These are phyloP conservation scores for Tardiomyces digboiensis DNA, from an alignment of 1,139 yeast genomes.

Conservation along the genomic window DNA sequence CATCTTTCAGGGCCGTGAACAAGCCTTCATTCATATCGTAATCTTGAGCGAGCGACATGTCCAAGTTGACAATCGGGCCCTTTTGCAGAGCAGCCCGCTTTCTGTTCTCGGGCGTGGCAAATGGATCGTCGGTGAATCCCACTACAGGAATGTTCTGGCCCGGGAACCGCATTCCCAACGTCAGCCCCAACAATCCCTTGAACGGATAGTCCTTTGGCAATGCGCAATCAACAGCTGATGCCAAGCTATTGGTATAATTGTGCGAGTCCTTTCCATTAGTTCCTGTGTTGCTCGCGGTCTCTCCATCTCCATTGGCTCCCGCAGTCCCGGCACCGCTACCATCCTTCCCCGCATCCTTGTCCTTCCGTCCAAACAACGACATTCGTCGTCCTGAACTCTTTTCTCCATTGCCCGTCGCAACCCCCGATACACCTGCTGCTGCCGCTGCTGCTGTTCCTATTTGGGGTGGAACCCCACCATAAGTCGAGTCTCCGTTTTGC, in stretches of 20 bases:
- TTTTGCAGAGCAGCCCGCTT: constrained; percentile 69
- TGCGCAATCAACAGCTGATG: background rate
- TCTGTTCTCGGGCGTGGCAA: constrained; percentile 62
- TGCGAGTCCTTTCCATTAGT: background rate
- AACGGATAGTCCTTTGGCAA: constrained; percentile 1
- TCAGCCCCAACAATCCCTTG: constrained; percentile 22
- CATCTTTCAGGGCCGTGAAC: constrained; percentile 69
- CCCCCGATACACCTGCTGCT: background rate
- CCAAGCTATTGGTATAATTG: background rate
- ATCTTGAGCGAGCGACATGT: constrained; percentile 43
- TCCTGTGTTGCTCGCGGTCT: background rate
- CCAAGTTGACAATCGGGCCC: constrained; percentile 83
- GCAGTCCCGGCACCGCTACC: background rate
- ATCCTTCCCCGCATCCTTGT: background rate
- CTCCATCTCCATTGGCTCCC: background rate
- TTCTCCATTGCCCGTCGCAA: background rate
- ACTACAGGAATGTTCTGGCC: constrained; percentile 35
- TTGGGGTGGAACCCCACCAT: background rate
- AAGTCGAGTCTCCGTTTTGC: background rate
- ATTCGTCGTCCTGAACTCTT: constrained; percentile 4
- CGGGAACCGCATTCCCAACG: constrained; percentile 24
- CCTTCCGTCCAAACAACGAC: constrained; percentile 4
- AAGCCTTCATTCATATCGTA: constrained; percentile 46
- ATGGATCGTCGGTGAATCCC: constrained; percentile 39
- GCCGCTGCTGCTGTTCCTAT: background rate